Conservation (phyloP, 2,329 filamentous ascomycete genomes). For the Chlorencoelia australis region DNA sequence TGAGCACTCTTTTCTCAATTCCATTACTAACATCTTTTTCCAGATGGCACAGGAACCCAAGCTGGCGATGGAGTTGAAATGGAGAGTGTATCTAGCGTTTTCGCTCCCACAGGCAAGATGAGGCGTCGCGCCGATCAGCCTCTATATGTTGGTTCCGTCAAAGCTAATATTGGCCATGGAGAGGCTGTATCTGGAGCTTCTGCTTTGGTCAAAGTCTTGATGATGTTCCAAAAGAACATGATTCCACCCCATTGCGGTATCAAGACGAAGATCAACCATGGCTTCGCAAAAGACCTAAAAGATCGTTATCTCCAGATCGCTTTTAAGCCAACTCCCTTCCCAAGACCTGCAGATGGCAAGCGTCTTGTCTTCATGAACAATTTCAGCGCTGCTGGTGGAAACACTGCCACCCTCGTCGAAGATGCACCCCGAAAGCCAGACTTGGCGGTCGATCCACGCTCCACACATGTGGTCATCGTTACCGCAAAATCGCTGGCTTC, state of each 20-base stretch:
- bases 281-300: conserved; percentile 26
- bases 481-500: conserved; percentile 6
- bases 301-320: conserved; percentile 22
- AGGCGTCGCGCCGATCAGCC: conserved; percentile 9
- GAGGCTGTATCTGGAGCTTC: conserved; percentile 16
- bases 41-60: conserved; percentile 9
- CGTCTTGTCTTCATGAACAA: conserved; percentile 37
- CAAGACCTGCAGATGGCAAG: conserved; percentile 28
- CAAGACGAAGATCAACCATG: conserved; percentile 25
- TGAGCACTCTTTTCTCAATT: too few species aligned
- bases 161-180: conserved; percentile 8
- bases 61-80: conserved; percentile 9
- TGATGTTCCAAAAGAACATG: conserved; percentile 20
- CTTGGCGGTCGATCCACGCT: conserved; percentile 1
- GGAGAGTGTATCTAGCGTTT: conserved; percentile 6
- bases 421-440: conserved; percentile 11
- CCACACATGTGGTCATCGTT: conserved; percentile 6
- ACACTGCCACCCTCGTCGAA: conserved; percentile 16
- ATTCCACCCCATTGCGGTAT: conserved; percentile 21
- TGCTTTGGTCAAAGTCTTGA: conserved; percentile 22
- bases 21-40: too few species aligned
- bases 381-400: conserved; percentile 31
- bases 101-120: conserved; percentile 17
- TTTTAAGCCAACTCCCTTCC: conserved; percentile 11
- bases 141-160: conserved; percentile 6